Conservation (phyloP, 352 stramenopile species). For the Phytophthora kernoviae region DNA sequence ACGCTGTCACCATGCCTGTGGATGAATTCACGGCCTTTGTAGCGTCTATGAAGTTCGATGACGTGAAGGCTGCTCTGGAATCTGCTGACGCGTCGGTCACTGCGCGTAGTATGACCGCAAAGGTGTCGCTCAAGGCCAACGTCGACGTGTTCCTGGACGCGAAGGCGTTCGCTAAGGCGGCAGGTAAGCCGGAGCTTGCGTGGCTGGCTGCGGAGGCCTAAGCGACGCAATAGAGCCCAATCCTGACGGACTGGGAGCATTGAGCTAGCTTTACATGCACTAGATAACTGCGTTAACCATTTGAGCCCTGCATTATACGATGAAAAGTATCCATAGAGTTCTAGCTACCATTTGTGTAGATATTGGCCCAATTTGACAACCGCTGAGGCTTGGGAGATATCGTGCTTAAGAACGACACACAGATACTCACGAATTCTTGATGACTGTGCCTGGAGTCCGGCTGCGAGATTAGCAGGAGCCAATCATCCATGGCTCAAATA, state of each 20-base stretch:
- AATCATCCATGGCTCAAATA: too few relatives aligned
- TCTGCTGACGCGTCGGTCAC: conserved; percentile 38
- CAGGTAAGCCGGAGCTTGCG: conserved; percentile 40
- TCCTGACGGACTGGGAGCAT: neutral
- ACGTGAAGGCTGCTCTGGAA: conserved; percentile 66
- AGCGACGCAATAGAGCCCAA: conserved; percentile 8
- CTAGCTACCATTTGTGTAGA: too few relatives aligned
- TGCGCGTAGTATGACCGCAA: conserved; percentile 48
- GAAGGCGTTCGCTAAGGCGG: conserved; percentile 58
- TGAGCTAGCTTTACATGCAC: neutral
- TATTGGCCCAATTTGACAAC: too few relatives aligned
- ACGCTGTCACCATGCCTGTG: conserved; percentile 38
- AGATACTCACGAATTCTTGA: too few relatives aligned
- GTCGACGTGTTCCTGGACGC: conserved; percentile 80
- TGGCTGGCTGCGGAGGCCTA: conserved; percentile 51
- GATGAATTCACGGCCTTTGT: conserved; percentile 69
- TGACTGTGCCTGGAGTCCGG: too few relatives aligned
- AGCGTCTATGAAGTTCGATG: conserved; percentile 80
- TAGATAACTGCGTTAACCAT: conserved; percentile 3
- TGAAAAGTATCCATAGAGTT: too few relatives aligned
- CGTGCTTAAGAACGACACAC: too few relatives aligned
- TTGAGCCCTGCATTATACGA: too few relatives aligned
- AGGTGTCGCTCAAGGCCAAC: conserved; percentile 56
- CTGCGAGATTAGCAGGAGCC: too few relatives aligned
- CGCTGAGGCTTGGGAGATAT: too few relatives aligned